A percentile compares a stretch with the other conserved stretches of the same genome.
These are phyloP conservation scores for Picea engelmannii DNA, from an alignment of 83 land plant species.

Conservation along the genomic window DNA sequence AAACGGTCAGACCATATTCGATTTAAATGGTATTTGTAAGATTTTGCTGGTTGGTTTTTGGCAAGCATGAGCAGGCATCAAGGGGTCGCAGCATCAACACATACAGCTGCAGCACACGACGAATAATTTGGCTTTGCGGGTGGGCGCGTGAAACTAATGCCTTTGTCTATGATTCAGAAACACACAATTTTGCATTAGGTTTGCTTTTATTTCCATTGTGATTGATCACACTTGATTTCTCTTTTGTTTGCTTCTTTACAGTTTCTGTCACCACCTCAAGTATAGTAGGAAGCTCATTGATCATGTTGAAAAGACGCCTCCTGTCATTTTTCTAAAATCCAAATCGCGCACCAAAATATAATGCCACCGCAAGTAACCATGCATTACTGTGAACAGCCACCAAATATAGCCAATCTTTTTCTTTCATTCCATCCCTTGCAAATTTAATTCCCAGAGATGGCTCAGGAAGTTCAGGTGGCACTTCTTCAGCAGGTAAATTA, in stretches of 20 bases:
- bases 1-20: no score
- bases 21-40: no score
- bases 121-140: no score
- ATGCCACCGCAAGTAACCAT: slow-evolving; percentile 64
- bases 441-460: slow-evolving; percentile 69
- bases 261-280: slow-evolving; percentile 34
- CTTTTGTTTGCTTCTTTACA: slow-evolving; percentile 31
- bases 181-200: slow-evolving; percentile 22
- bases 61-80: no score
- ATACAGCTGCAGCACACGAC: no score
- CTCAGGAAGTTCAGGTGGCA: slow-evolving; percentile 71
- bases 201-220: slow-evolving; percentile 34
- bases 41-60: no score
- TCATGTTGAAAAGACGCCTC: slow-evolving; percentile 33
- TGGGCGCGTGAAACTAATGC: no score
- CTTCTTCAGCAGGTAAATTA: slow-evolving; percentile 60
- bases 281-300: slow-evolving; percentile 40
- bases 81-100: no score
- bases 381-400: slow-evolving; percentile 76
- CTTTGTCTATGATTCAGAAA: not conserved
- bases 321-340: slow-evolving; percentile 43
- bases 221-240: slow-evolving; percentile 21
- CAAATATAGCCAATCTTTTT: slow-evolving; percentile 62
- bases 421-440: slow-evolving; percentile 70
- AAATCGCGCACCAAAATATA: slow-evolving; percentile 47